Evolutionary conservation across 176 grass and related monocot genomes (phyloP), one percentile per base, ranked within the genome.

Genomic region (Typha latifolia): DNA sequence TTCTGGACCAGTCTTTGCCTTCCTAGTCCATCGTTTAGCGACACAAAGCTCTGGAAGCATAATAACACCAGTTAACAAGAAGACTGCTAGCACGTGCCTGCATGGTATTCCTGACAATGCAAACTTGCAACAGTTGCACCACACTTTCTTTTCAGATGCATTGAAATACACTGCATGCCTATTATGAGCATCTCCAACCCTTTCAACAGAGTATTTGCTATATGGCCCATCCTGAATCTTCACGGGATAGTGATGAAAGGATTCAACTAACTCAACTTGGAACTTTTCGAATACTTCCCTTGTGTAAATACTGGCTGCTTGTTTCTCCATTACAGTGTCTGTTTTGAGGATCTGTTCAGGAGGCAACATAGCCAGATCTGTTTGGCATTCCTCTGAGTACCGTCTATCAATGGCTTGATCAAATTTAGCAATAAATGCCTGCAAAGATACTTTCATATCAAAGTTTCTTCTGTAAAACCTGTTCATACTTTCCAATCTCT

Each of bases 91-190:
- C 9, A 90, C 80, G 81, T 97, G 93, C 51, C 93, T 86, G 75
- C 93, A 97, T 27, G 84, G 63, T 83, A 97, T 92, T 20, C 82
- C 85, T 29, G 78, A 82, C 63, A 86, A 81, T 49, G 86, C 73
- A 69, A 78, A 89, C 61, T 87, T 86, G 67, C 62, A 89, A 70
- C 93, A 97, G 72, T 76, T 82, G 59, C 93, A 97, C 81, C 85
- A 92, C 37, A 80, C 83, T 72, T 89, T 97, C 70, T 92, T 89
- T 71, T 97, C 93, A 12, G 66, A 69, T 43, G 49, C 47, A 55
- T 70, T 84, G 29, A 89, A 89, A 64, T 75, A 69, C 64, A 97
- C 93, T 4, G 73, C 82, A 22, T 90, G 78, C 67, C 74, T 80
- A 37, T 76, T 86, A 76, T 56, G 72, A 62, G 75, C 70, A 82